phyloP scores from a whole-genome alignment of 225 moss, liverwort and hornwort species.

The Marchantia paleacea region DNA sequence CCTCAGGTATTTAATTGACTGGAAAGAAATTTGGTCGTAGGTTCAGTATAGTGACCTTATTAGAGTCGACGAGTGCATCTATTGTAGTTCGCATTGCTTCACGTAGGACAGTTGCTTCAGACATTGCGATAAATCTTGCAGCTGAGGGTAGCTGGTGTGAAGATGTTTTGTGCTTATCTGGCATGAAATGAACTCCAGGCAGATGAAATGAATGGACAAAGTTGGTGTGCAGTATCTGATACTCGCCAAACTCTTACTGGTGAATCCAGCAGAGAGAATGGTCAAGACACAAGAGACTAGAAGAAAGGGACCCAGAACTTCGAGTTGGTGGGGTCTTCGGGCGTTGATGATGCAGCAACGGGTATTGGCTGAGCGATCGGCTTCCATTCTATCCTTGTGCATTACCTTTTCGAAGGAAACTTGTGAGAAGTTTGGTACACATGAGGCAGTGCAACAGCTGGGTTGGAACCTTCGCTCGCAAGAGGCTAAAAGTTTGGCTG shows the following conservation, averaged over 20 bases:
- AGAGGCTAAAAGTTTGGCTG: constrained; percentile 61
- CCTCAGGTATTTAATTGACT: constrained; percentile 56
- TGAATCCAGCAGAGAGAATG: constrained; percentile 49
- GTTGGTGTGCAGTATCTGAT: constrained; percentile 86
- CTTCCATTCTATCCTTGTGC: constrained; percentile 62
- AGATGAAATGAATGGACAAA: constrained; percentile 36
- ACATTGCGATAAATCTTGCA: too few relatives aligned
- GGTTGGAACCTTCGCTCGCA: constrained; percentile 52
- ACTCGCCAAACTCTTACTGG: constrained; percentile 75
- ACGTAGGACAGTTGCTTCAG: too few relatives aligned
- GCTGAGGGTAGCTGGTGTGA: neutral
- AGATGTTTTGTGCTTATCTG: neutral
- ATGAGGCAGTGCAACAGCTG: constrained; percentile 59
- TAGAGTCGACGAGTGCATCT: too few relatives aligned
- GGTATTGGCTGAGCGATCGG: constrained; percentile 79
- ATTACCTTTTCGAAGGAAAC: constrained; percentile 36
- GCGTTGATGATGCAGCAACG: constrained; percentile 74
- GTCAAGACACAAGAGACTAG: constrained; percentile 11
- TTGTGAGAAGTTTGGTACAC: constrained; percentile 57
- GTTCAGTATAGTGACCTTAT: too few relatives aligned
- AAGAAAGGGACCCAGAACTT: constrained; percentile 45
- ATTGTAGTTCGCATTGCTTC: too few relatives aligned
- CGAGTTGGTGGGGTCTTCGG: constrained; percentile 83
- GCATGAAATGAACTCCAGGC: neutral
- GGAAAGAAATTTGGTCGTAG: neutral